phyloP scores from a whole-genome alignment of 2,329 filamentous ascomycete genomes.

The Endocalyx cinctus region DNA sequence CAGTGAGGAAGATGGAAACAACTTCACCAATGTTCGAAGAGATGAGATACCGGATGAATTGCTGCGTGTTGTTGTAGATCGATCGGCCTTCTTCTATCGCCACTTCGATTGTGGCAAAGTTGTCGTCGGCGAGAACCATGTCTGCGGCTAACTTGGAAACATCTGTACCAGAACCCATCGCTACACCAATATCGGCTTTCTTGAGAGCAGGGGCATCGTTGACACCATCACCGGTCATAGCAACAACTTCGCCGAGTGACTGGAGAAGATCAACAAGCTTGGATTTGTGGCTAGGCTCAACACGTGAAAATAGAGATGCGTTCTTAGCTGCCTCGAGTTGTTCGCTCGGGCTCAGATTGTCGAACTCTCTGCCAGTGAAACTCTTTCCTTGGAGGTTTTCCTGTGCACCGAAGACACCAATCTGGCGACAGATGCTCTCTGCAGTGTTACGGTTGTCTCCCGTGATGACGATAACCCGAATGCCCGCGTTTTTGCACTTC shows the following conservation, averaged over 20 bases:
- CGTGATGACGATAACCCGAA: constrained; percentile 95
- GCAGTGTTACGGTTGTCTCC: constrained; percentile 97
- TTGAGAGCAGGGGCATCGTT: constrained; percentile 97
- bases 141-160: constrained; percentile 95
- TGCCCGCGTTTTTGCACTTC: constrained; percentile 88
- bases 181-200: constrained; percentile 97
- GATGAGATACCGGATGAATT: constrained; percentile 98
- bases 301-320: constrained; percentile 91
- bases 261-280: constrained; percentile 95
- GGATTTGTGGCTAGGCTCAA: constrained; percentile 95
- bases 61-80: constrained; percentile 99
- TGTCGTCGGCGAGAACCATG: constrained; percentile 98
- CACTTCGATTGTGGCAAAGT: constrained; percentile 95
- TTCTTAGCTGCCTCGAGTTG: constrained; percentile 79
- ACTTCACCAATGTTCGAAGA: constrained; percentile 99
- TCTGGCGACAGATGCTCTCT: constrained; percentile 95
- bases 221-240: constrained; percentile 98
- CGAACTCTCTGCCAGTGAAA: constrained; percentile 92
- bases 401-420: constrained; percentile 79
- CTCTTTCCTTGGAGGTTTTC: constrained; percentile 90
- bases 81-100: constrained; percentile 96
- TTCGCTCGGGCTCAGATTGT: constrained; percentile 71
- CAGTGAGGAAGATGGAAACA: constrained; percentile 97
- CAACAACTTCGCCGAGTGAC: constrained; percentile 87
- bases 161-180: constrained; percentile 97